phyloP scores from a whole-genome alignment of 2,329 filamentous ascomycete genomes.

The Hypocrella siamensis region DNA sequence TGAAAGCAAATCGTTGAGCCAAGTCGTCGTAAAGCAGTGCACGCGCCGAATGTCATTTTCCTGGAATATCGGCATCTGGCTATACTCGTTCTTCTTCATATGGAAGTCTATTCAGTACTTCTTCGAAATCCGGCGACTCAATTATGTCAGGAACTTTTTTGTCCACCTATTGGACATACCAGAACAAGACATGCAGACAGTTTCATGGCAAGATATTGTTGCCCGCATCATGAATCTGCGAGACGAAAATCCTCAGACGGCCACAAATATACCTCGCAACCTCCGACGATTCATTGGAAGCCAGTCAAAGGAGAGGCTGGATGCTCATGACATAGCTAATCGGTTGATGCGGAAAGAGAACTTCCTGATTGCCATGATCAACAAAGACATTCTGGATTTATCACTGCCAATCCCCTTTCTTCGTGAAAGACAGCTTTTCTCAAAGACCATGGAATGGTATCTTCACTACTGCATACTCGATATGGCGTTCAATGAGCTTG shows the following conservation, averaged over 20 bases:
- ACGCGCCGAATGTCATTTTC: conserved; percentile 58
- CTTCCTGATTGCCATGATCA: conserved; percentile 91
- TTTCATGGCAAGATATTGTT: conserved; percentile 87
- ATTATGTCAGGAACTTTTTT: conserved; percentile 75
- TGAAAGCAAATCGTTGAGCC: conserved; percentile 39
- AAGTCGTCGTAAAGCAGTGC: conserved; percentile 55
- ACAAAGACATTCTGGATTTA: conserved; percentile 86
- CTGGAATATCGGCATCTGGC: conserved; percentile 67
- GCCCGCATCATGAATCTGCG: conserved; percentile 70
- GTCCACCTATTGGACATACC: conserved; percentile 68
- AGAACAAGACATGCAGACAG: conserved; percentile 74
- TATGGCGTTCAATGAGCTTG: conserved; percentile 81
- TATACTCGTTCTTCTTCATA: conserved; percentile 75
- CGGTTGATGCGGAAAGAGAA: conserved; percentile 93
- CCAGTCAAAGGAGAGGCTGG: conserved; percentile 84
- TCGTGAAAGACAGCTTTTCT: conserved; percentile 66
- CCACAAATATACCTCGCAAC: conserved; percentile 34
- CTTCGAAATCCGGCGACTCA: conserved; percentile 56
- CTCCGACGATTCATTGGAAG: conserved; percentile 51
- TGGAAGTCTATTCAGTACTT: conserved; percentile 63
- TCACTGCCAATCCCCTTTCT: conserved; percentile 76
- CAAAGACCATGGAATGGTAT: conserved; percentile 82
- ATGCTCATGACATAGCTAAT: conserved; percentile 95
- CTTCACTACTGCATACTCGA: conserved; percentile 81
- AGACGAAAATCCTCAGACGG: conserved; percentile 74